Evolutionary conservation across 208 protist species (phyloP), one percentile per base, ranked within the genome.

Genomic region (Lotmaria passim): DNA sequence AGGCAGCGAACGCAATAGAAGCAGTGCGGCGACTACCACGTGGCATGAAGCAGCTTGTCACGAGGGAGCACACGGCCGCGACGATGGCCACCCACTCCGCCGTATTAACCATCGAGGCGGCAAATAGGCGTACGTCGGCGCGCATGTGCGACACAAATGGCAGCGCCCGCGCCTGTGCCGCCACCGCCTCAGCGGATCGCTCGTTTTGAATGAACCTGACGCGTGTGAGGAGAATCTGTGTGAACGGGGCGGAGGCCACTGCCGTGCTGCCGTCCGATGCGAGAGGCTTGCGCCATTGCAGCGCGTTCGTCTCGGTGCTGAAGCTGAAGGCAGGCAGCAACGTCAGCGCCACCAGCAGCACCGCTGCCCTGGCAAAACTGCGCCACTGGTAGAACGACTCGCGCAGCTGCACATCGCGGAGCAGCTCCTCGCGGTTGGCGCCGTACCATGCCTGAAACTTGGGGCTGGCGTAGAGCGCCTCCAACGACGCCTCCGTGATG

Each of bases 261-360:
- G 59, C 24, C 12, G 57, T 24, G 36, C 26, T 21, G 33, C 26
- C 17, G 39, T 44, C 31, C 15, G 46, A 26, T 19, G 43, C 41
- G 64, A 72, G 41, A 11, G 62, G 64, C 53, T 19, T 41, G 12
- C 23, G 55, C 74, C 65, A 73, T 50, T 59, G 66, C 52, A 36
- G 31, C 3, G 62, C 61, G 33, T 64, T 70, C 7, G 71, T 78
- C 33, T 79, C 72, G 57, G 78, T 83, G 53, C 59, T 68, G 69
- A 94, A 91, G 53, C 75, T 84, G 65, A 82, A 91, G 11, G 82
- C 77, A 7, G 89, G 89, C 55, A 94, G 71, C 46, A 78, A 55
- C 56, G 75, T n/a, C 21, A 83, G 33, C 47, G 55, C 73, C 34
- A 89, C 28, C 10, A 86, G 19, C 23, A 90, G 47, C n/a, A 89